Base-by-base conservation (phyloP, 2,329 filamentous ascomycete species). In the Ophiocordyceps camponoti-rufipedis region DNA sequence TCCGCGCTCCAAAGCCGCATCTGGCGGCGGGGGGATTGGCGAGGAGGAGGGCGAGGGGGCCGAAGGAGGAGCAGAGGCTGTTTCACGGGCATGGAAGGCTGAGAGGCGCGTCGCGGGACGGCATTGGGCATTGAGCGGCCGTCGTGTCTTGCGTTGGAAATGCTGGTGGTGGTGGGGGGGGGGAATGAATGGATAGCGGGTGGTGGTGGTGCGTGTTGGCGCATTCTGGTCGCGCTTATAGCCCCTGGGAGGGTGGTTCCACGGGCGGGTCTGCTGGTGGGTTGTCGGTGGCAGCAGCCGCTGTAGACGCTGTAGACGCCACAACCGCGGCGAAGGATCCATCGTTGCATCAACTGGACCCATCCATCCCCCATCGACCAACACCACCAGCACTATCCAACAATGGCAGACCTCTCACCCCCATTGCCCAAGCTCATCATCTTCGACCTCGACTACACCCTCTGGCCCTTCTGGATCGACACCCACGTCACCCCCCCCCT, bases 401-500 rank as follows among this genome's bases (percentile, higher is more conserved):
- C 14, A 16, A 16, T 11, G 18, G 7, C 19, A 2, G 40, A 23
- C 10, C 19, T 28, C 6, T 45, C 53, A 13, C 73, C 78, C 0
- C 84, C 86, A 0, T 73, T 94, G 1, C 88, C 88, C 0, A 78
- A 80, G 49, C 72, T 94, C 53, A 74, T 96, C 54, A 84, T 91
- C 51, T 95, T 96, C 66, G 91, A 96, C 61, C 77, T 96, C 50
- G 89, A 96, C 70, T 96, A 95, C 70, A 96, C 91, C 0, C 72
- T 96, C n/a, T 96, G 89, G 91, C 87, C 88, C 5, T 95, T 95
- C 65, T 96, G 89, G 89, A 81, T 94, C 1, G 91, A 96, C 67
- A 94, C 87, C 4, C 88, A 95, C 63, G 82, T 91, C 54, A 76
- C 78, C 23, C 74, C 78, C 7, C 88, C 87, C 0, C 65, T 94